Base-by-base conservation (phyloP, 371 early-diverging fungal genomes). In the Zychaea mexicana region DNA sequence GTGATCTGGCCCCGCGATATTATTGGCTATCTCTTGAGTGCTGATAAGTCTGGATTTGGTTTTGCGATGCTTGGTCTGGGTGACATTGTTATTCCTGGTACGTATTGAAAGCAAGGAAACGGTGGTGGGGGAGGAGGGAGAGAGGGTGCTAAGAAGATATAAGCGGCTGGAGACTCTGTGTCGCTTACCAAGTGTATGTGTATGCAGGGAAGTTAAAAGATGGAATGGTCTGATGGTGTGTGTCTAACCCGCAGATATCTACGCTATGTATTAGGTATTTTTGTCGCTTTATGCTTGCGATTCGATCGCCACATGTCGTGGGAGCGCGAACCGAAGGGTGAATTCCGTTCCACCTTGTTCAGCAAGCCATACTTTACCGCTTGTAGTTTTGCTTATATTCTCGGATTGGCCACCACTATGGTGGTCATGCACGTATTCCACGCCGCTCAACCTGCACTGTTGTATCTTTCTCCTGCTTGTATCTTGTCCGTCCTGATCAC, bases 31-130 rank as follows among this genome's bases (percentile, higher is more conserved):
- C 24, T 76, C 9, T 57, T 89, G 66, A 57, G 70, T 67, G 67
- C 80, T 49, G 67, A 76, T 19, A 33, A 53, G 32, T 22, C 58
- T 17, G 74, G 83, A 36, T 32, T 36, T 24, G 70, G 79, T 56
- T 95, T 95, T 67, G 90, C 97, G 6, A 94, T 98, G 95, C 86
- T 98, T n/a, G 99, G 98, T 13, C 77, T 98, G 66, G 99, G 99
- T 49, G 99, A 98, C 65, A 98, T 98, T 74, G 98, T 97, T 10
- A 92, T 98, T 62, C 99, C 98, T 0, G 98, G 96, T 85, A 74
- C 61, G 68, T 49, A 49, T 49, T 31, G 27, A 24, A 7, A 32
- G 13, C 9, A 22, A 22, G 21, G 19, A 49, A 7, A 22, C 27
- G n/a, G n/a, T n/a, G n/a, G n/a, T n/a, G n/a, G n/a, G n/a, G n/a